Conservation (phyloP, 1,139 yeast genomes). For the Pichia sp. region DNA sequence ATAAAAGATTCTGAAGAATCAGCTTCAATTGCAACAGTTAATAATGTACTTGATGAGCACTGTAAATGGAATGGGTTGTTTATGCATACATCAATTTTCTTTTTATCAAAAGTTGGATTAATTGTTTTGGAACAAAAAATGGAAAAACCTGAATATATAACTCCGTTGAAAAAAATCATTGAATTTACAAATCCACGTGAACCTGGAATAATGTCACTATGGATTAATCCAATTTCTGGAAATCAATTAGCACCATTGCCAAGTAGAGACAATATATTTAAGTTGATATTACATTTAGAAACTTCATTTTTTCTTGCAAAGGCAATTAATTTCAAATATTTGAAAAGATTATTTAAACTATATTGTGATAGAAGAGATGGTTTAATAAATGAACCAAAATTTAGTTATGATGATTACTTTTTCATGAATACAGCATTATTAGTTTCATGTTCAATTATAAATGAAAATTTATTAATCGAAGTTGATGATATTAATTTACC, state of each 20-base stretch:
- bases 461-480: constrained; percentile 8
- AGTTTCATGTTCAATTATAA: constrained; percentile 14
- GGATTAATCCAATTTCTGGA: constrained; percentile 31
- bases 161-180: constrained; percentile 23
- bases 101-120: constrained; percentile 36
- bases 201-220: constrained; percentile 19
- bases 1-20: background rate
- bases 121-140: constrained; percentile 34
- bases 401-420: constrained; percentile 24
- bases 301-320: constrained; percentile 4
- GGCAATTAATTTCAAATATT: constrained; percentile 6
- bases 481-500: background rate
- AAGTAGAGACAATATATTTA: constrained; percentile 18
- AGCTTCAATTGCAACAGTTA: background rate
- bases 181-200: constrained; percentile 20
- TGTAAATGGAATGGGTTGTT: constrained; percentile 11
- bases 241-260: constrained; percentile 28
- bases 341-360: constrained; percentile 10
- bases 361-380: constrained; percentile 26
- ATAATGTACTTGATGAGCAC: background rate
- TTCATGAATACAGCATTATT: constrained; percentile 24
- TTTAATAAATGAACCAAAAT: constrained; percentile 18
- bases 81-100: constrained; percentile 31
- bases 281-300: constrained; percentile 8
- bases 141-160: constrained; percentile 25